These are phyloP conservation scores for Trichophyton simii DNA, from an alignment of 2,329 filamentous ascomycete genomes.

Conservation along the genomic window DNA sequence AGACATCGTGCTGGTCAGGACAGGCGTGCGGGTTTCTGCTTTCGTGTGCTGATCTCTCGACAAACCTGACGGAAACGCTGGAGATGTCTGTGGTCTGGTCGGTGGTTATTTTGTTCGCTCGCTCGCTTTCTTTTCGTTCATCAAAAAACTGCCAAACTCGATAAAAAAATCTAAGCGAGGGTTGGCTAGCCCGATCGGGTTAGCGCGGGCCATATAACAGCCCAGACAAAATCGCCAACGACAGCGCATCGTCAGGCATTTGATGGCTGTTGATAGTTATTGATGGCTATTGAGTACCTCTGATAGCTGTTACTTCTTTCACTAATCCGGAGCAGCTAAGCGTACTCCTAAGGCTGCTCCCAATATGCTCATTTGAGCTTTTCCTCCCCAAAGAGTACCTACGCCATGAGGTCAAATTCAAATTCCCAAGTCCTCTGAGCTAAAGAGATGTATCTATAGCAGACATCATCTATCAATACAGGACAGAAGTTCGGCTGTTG, in stretches of 20 bases:
- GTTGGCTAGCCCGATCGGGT: conserved; percentile 10
- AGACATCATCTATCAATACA: too few species aligned
- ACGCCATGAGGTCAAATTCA: too few species aligned
- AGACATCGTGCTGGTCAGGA: conserved; percentile 51
- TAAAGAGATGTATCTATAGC: too few species aligned
- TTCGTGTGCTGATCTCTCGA: background rate
- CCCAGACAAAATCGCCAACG: background rate
- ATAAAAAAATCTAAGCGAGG: conserved; percentile 34
- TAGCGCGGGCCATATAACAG: background rate
- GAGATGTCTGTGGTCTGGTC: background rate
- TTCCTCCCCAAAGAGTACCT: too few species aligned
- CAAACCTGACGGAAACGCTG: background rate
- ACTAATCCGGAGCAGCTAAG: too few species aligned
- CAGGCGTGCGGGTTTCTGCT: too few species aligned
- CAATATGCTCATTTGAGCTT: too few species aligned
- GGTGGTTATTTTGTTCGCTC: background rate
- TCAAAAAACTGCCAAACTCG: background rate
- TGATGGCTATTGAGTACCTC: too few species aligned
- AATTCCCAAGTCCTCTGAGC: too few species aligned
- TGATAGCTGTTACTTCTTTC: too few species aligned
- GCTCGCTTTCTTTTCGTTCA: background rate
- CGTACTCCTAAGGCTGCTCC: too few species aligned
- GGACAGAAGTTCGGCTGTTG: too few species aligned
- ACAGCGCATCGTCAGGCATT: background rate
- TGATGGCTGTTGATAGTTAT: background rate